Conservation (phyloP, 805 yeast genomes). For the Saccharomycopsis fibuligera region DNA sequence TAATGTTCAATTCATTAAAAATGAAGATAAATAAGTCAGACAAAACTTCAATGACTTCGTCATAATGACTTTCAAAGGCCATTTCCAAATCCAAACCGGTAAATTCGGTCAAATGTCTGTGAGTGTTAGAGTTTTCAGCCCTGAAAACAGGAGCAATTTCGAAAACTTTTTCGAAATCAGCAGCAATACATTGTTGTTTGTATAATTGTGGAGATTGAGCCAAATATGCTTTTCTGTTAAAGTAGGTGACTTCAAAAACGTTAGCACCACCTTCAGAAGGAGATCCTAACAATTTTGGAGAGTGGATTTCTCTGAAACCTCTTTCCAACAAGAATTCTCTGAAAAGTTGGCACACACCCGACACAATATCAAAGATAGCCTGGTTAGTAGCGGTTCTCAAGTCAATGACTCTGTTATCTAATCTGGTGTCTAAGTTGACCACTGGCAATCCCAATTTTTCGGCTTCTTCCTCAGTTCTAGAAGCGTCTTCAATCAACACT, state of each 20-base stretch:
- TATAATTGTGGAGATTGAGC: conserved; percentile 98
- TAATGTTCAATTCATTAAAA: conserved; percentile 71
- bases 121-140: conserved; percentile 98
- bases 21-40: conserved; percentile 80
- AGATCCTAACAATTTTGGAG: conserved; percentile 92
- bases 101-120: conserved; percentile 98
- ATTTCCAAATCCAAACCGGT: conserved; percentile 96
- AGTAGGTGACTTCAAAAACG: conserved; percentile 89
- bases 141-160: conserved; percentile 98
- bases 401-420: conserved; percentile 93
- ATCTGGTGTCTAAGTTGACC: conserved; percentile 92
- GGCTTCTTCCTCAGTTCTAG: conserved; percentile 91
- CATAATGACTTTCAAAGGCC: conserved; percentile 97
- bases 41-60: conserved; percentile 67
- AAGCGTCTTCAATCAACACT: conserved; percentile 91
- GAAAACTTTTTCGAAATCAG: conserved; percentile 93
- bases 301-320: conserved; percentile 85
- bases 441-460: conserved; percentile 87
- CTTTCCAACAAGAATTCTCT: conserved; percentile 71
- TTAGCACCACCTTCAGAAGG: conserved; percentile 98
- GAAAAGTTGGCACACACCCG: conserved; percentile 83
- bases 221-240: conserved; percentile 85
- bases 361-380: conserved; percentile 90
- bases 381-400: conserved; percentile 96
- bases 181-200: conserved; percentile 93